Evolutionary conservation across 805 yeast species (phyloP).

Genomic region (Saccharomyces paradoxus): DNA sequence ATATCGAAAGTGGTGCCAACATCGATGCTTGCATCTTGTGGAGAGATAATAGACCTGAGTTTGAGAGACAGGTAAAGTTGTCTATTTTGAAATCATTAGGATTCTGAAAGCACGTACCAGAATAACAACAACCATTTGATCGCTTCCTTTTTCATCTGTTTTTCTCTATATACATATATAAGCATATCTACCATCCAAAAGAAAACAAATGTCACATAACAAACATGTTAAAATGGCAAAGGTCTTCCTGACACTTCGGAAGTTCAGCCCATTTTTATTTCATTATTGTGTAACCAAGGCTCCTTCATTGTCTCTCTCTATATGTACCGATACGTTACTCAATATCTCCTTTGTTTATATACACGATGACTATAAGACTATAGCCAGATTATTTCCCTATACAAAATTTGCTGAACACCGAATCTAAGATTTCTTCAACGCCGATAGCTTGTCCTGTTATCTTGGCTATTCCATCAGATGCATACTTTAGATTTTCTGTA

Average conservation of each 20-base stretch:
- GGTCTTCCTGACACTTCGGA: background rate
- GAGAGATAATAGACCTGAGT: constrained; percentile 74
- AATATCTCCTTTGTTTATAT: background rate
- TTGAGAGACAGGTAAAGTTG: constrained; percentile 51
- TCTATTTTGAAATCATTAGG: constrained; percentile 72
- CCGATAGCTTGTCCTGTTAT: constrained; percentile 87
- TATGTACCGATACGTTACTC: background rate
- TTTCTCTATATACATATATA: background rate
- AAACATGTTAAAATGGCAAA: background rate
- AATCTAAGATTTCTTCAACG: constrained; percentile 83
- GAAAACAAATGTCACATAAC: background rate
- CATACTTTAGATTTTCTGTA: constrained; percentile 60
- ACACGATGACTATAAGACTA: background rate
- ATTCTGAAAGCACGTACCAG: constrained; percentile 29
- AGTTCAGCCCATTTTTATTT: background rate
- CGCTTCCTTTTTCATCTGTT: background rate
- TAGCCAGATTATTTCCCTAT: constrained; percentile 63
- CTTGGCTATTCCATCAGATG: constrained; percentile 83
- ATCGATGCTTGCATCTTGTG: constrained; percentile 73
- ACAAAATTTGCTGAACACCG: constrained; percentile 85
- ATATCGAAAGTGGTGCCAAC: constrained; percentile 92
- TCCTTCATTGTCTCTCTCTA: background rate
- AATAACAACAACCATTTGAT: background rate
- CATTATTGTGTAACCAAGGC: background rate
- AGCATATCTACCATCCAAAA: background rate